Conservation (phyloP, 2,329 filamentous ascomycete species). For the Coniochaeta sp. region DNA sequence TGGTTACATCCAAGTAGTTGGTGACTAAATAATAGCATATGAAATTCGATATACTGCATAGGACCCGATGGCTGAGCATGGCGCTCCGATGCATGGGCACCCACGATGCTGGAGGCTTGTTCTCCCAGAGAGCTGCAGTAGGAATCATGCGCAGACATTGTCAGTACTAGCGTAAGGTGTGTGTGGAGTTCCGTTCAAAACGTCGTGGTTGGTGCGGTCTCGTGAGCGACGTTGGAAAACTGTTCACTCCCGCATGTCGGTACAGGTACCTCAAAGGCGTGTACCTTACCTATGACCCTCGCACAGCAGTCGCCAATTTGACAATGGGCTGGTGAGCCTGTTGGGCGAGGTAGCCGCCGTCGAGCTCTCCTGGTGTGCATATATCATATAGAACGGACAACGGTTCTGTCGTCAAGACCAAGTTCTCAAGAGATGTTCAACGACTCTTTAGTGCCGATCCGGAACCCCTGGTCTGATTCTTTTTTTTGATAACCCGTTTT, state of each 20-base stretch:
- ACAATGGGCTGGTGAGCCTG: no score
- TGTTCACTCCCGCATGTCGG: not conserved
- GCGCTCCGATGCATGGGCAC: not conserved
- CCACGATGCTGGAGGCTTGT: not conserved
- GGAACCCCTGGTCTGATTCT: not conserved
- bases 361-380: no score
- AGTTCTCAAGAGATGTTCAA: not conserved
- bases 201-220: not conserved
- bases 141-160: not conserved
- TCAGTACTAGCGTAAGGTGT: not conserved
- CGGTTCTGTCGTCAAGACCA: not conserved
- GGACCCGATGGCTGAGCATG: not conserved
- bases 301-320: not conserved
- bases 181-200: not conserved
- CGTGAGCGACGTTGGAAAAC: not conserved
- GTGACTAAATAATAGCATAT: not conserved
- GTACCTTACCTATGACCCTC: not conserved
- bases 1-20: no score
- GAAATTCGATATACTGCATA: not conserved
- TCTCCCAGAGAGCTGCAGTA: not conserved
- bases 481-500: not conserved
- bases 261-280: not conserved
- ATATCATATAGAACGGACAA: not conserved
- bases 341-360: no score
- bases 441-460: not conserved